Conservation (phyloP, 2,329 filamentous ascomycete genomes). For the Claviceps sorghi region DNA sequence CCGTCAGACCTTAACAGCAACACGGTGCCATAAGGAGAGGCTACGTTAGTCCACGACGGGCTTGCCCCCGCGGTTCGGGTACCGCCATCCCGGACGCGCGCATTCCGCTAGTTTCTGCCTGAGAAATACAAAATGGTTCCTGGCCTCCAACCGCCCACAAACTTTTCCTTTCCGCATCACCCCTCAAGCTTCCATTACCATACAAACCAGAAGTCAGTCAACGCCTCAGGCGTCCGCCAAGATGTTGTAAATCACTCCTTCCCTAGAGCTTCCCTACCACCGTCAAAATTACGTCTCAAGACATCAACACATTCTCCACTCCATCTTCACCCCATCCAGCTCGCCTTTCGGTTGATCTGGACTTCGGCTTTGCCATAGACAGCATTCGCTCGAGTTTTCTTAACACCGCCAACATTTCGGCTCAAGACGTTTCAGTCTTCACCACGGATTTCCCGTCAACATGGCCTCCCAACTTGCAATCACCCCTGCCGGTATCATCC, state of each 20-base stretch:
- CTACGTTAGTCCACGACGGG: slow-evolving; percentile 1
- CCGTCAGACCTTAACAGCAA: slow-evolving; percentile 1
- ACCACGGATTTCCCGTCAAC: slow-evolving; percentile 68
- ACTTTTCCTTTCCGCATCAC: slow-evolving; percentile 16
- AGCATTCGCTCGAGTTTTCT: slow-evolving; percentile 42
- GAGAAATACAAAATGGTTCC: slow-evolving; percentile 29
- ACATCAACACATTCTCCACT: slow-evolving; percentile 29
- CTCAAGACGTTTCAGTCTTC: slow-evolving; percentile 59
- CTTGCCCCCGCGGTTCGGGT: not conserved
- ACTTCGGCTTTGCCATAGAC: slow-evolving; percentile 46
- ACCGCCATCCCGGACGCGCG: slow-evolving; percentile 7
- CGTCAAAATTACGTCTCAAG: slow-evolving; percentile 40
- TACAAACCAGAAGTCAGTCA: slow-evolving; percentile 14
- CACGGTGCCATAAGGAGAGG: not conserved
- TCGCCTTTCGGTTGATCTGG: slow-evolving; percentile 53
- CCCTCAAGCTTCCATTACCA: slow-evolving; percentile 20
- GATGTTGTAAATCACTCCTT: slow-evolving; percentile 43
- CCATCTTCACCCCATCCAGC: slow-evolving; percentile 25
- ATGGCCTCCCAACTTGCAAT: slow-evolving; percentile 63
- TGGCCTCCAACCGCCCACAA: slow-evolving; percentile 10
- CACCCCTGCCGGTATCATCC: slow-evolving; percentile 48
- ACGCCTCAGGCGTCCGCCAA: slow-evolving; percentile 30
- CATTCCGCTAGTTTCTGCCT: slow-evolving; percentile 25
- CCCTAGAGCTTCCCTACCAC: slow-evolving; percentile 22
- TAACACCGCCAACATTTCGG: slow-evolving; percentile 44